Conservation (phyloP, 192 early-diverging fungal genomes). For the Bifiguratus adelaidae region DNA sequence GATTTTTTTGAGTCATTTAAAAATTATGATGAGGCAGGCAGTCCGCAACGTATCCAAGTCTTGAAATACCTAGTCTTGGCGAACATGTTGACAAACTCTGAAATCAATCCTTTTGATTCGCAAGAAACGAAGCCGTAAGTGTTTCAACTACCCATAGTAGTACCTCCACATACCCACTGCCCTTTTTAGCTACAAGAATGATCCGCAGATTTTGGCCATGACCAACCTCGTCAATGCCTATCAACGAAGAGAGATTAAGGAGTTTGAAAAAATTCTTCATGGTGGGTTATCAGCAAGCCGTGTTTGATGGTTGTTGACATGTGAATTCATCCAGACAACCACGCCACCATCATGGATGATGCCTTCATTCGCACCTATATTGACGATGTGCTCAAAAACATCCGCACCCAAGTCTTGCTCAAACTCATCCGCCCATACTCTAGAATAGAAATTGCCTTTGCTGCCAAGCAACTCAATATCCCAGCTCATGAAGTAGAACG, state of each 20-base stretch:
- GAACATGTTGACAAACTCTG: conserved; percentile 91
- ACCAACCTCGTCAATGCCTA: conserved; percentile 85
- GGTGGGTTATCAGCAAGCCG: conserved; percentile 10
- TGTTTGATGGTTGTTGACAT: background rate
- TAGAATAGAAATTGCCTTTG: conserved; percentile 71
- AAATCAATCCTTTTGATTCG: conserved; percentile 95
- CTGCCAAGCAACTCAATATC: conserved; percentile 78
- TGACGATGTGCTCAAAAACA: conserved; percentile 85
- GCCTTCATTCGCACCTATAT: conserved; percentile 85
- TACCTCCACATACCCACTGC: background rate
- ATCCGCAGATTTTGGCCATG: conserved; percentile 88
- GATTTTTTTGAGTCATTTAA: conserved; percentile 98
- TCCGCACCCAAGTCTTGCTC: conserved; percentile 84
- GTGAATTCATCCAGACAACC: conserved; percentile 54
- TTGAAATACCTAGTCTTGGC: conserved; percentile 92
- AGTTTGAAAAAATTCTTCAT: conserved; percentile 80
- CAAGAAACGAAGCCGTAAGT: conserved; percentile 88
- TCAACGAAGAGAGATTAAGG: conserved; percentile 75
- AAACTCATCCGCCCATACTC: conserved; percentile 87
- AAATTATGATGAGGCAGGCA: conserved; percentile 96
- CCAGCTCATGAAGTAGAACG: conserved; percentile 69
- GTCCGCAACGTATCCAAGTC: conserved; percentile 81
- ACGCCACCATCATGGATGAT: conserved; percentile 74
- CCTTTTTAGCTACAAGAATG: conserved; percentile 68
- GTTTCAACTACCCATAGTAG: background rate